Conservation (phyloP, 768 basidiomycete species). For the Glaciozyma antarctica region DNA sequence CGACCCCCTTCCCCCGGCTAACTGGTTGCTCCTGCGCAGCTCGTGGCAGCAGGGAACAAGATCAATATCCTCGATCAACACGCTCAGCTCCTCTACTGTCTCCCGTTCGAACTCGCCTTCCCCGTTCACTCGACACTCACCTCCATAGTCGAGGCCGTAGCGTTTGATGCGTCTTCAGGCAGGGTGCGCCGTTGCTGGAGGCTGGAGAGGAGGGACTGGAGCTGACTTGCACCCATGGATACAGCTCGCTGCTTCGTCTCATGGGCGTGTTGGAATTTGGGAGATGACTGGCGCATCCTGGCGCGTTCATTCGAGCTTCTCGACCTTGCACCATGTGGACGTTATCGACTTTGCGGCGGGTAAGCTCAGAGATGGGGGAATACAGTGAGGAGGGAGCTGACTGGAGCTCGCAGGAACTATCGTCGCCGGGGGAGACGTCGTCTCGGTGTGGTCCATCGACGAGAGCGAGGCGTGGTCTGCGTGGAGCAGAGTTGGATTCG, state of each 20-base stretch:
- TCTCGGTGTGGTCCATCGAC: conserved; percentile 10
- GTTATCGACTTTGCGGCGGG: conserved; percentile 18
- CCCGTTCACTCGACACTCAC: not conserved
- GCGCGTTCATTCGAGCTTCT: conserved; percentile 32
- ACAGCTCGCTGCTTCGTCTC: conserved; percentile 24
- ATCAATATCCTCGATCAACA: conserved; percentile 20
- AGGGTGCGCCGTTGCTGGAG: conserved; percentile 1
- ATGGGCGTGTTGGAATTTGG: conserved; percentile 21
- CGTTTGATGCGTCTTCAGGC: conserved; percentile 12
- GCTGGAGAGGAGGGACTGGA: not conserved
- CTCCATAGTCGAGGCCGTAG: conserved; percentile 19
- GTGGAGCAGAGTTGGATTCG: conserved; percentile 7
- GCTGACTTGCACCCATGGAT: no score
- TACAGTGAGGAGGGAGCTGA: not conserved
- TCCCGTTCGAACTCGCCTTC: conserved; percentile 27
- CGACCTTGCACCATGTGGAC: not conserved
- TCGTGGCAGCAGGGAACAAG: not conserved
- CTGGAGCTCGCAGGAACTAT: conserved; percentile 9
- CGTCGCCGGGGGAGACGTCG: not conserved
- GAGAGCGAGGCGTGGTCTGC: conserved; percentile 1
- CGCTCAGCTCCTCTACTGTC: not conserved
- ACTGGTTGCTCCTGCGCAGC: not conserved
- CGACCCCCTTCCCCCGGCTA: not conserved
- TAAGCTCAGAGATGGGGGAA: not conserved
- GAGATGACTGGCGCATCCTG: conserved; percentile 1